Percentiles rank a stretch among this genome's conserved stretches.
These are phyloP conservation scores for Orbilia oligospora DNA, from an alignment of 2,329 filamentous ascomycete species.

Conservation along the genomic window DNA sequence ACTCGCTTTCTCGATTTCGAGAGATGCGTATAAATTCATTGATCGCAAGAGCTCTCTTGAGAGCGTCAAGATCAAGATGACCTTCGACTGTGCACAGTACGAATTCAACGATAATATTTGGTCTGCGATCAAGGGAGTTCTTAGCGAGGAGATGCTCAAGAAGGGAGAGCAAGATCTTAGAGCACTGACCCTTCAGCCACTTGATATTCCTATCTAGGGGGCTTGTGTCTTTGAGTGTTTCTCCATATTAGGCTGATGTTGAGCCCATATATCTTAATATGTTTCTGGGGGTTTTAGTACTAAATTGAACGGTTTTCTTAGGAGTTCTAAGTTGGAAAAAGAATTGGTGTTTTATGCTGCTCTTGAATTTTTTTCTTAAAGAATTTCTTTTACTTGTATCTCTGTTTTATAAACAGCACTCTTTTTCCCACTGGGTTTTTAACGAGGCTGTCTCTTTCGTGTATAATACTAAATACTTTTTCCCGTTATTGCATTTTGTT, in stretches of 20 bases:
- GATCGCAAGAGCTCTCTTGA: slow-evolving; percentile 9
- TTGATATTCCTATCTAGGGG: background rate
- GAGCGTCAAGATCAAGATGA: slow-evolving; percentile 20
- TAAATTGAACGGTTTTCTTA: too few species aligned
- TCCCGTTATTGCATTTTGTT: background rate
- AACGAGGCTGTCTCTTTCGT: background rate
- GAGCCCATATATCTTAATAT: too few species aligned
- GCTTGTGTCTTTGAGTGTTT: background rate
- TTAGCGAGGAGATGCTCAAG: slow-evolving; percentile 17
- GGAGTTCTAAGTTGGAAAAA: too few species aligned
- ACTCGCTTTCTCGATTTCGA: background rate
- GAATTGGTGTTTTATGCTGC: too few species aligned
- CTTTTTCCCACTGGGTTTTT: slow-evolving; percentile 22
- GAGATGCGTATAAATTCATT: slow-evolving; percentile 10
- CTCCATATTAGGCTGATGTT: background rate
- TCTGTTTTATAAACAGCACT: background rate
- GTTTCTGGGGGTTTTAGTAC: too few species aligned
- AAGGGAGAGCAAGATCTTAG: slow-evolving; percentile 4
- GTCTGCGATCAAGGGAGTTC: slow-evolving; percentile 8
- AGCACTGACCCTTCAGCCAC: background rate
- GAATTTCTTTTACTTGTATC: too few species aligned
- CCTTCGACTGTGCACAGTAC: background rate
- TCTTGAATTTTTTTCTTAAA: background rate
- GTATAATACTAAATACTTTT: background rate
- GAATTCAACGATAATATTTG: slow-evolving; percentile 5